Conservation (phyloP, 208 protist genomes). For the Phytomonas francai region DNA sequence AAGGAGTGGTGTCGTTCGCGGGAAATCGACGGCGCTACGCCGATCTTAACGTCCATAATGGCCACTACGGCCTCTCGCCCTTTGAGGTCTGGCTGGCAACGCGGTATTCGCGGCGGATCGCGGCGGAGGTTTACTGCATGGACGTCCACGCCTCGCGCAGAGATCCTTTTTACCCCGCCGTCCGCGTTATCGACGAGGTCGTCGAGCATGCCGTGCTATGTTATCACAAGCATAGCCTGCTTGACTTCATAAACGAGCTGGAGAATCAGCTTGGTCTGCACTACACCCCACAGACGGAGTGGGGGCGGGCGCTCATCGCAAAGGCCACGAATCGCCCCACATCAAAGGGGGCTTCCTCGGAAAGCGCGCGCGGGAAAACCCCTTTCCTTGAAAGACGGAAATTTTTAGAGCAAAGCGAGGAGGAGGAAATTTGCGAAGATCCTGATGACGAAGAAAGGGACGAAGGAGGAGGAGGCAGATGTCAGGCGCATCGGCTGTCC, state of each 20-base stretch:
- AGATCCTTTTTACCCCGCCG: constrained; percentile 44
- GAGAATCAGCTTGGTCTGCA: constrained; percentile 34
- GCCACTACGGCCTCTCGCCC: constrained; percentile 50
- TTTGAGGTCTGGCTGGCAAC: constrained; percentile 65
- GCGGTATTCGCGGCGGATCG: constrained; percentile 53
- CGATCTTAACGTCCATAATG: constrained; percentile 36
- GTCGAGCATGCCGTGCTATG: constrained; percentile 74
- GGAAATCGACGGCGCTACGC: constrained; percentile 14
- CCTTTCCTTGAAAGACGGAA: too few species aligned
- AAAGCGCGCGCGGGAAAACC: too few species aligned
- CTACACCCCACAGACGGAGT: constrained; percentile 57
- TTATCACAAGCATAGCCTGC: constrained; percentile 67
- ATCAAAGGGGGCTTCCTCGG: too few species aligned
- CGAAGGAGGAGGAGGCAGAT: not conserved
- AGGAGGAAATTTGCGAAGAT: not conserved
- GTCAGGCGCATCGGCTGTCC: too few species aligned
- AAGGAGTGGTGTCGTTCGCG: constrained; percentile 23
- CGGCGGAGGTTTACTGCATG: constrained; percentile 73
- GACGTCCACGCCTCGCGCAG: constrained; percentile 55
- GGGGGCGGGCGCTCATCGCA: constrained; percentile 27
- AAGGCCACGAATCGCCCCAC: too few species aligned
- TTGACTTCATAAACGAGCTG: constrained; percentile 71
- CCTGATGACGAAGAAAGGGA: not conserved
- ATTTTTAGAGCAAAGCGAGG: too few species aligned
- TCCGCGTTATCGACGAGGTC: constrained; percentile 74